These are phyloP conservation scores for Dicorynia guianensis DNA, from an alignment of 306 rosid species.

Conservation along the genomic window DNA sequence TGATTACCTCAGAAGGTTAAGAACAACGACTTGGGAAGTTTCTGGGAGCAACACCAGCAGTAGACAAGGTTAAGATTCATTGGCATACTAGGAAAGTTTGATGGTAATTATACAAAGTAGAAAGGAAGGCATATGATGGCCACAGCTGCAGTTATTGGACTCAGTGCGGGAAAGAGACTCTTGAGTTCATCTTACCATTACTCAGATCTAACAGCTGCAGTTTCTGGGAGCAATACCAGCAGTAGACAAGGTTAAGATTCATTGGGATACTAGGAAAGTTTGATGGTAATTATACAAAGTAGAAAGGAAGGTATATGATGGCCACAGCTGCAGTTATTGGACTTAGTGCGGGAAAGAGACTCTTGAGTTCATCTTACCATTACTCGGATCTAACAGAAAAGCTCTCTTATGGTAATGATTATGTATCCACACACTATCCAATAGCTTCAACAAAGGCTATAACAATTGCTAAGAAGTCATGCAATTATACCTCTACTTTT, in stretches of 20 bases:
- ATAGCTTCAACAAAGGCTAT: slow-evolving; percentile 57
- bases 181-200: slow-evolving; percentile 77
- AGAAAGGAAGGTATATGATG: slow-evolving; percentile 67
- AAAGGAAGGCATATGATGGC: slow-evolving; percentile 75
- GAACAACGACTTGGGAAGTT: slow-evolving; percentile 38
- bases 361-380: slow-evolving; percentile 78
- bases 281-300: slow-evolving; percentile 57
- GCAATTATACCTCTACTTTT: slow-evolving; percentile 57
- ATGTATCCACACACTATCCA: slow-evolving; percentile 62
- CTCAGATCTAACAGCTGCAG: too few relatives aligned
- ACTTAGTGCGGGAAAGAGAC: slow-evolving; percentile 80
- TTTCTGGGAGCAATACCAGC: slow-evolving; percentile 41
- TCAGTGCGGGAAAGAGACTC: slow-evolving; percentile 83
- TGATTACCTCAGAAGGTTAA: slow-evolving; percentile 35
- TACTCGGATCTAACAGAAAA: slow-evolving; percentile 81
- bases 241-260: slow-evolving; percentile 31
- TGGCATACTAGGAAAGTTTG: slow-evolving; percentile 42
- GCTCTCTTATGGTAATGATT: slow-evolving; percentile 56
- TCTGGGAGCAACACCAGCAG: slow-evolving; percentile 39
- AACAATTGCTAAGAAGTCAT: slow-evolving; percentile 61
- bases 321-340: slow-evolving; percentile 93
- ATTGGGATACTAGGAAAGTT: slow-evolving; percentile 38
- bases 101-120: slow-evolving; percentile 54
- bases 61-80: slow-evolving; percentile 32
- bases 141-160: slow-evolving; percentile 88